Evolutionary conservation across 208 protist species (phyloP).

Genomic region (Leishmania amazonensis): DNA sequence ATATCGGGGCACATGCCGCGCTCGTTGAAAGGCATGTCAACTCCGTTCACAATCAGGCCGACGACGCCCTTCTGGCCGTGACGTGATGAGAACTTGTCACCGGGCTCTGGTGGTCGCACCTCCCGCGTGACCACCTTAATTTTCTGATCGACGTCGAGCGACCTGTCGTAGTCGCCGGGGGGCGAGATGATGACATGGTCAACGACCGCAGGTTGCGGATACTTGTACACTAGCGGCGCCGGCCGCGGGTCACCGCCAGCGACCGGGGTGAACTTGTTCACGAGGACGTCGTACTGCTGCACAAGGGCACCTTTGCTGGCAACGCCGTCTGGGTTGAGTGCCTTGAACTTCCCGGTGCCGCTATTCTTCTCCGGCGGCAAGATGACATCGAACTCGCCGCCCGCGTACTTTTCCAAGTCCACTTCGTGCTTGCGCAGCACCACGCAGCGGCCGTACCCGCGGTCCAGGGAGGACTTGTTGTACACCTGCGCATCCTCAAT

Average conservation of each 20-base stretch:
- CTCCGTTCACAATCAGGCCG: constrained; percentile 98
- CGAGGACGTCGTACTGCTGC: constrained; percentile 89
- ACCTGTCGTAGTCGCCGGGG: constrained; percentile 76
- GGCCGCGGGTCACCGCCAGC: constrained; percentile 54
- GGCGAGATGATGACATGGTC: constrained; percentile 95
- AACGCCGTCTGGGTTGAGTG: constrained; percentile 96
- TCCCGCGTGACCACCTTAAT: constrained; percentile 96
- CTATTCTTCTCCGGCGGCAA: constrained; percentile 72
- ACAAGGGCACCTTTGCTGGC: constrained; percentile 89
- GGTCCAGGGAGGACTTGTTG: constrained; percentile 96
- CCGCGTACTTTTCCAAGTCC: constrained; percentile 63
- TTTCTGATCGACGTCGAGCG: constrained; percentile 90
- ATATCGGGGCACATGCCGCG: constrained; percentile 98
- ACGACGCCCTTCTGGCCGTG: constrained; percentile 99
- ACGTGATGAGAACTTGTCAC: constrained; percentile 99
- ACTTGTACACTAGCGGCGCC: constrained; percentile 92
- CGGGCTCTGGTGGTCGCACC: constrained; percentile 95
- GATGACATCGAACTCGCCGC: constrained; percentile 72
- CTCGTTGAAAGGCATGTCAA: constrained; percentile 99
- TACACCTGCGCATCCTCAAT: constrained; percentile 99
- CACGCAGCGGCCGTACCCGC: constrained; percentile 97
- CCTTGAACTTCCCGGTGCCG: constrained; percentile 47
- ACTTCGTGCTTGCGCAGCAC: constrained; percentile 91
- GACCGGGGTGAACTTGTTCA: constrained; percentile 95
- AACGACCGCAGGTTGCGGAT: constrained; percentile 88